Evolutionary conservation across 768 basidiomycete species (phyloP).

Genomic region (Boletellus sp.): DNA sequence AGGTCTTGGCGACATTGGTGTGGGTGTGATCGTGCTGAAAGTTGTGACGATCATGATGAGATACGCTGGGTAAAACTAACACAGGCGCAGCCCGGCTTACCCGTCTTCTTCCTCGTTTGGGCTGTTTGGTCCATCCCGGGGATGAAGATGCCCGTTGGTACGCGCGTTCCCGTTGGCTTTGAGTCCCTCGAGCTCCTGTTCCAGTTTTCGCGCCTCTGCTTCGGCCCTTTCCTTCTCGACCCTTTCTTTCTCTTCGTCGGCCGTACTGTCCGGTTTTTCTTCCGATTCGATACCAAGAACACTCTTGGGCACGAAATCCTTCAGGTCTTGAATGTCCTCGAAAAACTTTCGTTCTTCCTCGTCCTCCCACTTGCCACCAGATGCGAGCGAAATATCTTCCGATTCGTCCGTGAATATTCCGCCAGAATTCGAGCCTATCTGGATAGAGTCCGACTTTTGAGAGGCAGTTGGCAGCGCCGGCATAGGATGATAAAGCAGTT

Average conservation of each 20-base stretch:
- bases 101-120: conserved; percentile 30
- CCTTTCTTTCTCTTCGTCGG: conserved; percentile 43
- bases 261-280: conserved; percentile 37
- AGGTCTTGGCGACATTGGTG: conserved; percentile 63
- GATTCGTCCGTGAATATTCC: conserved; percentile 48
- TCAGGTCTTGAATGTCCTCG: conserved; percentile 88
- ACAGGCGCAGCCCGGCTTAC: conserved; percentile 14
- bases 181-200: conserved; percentile 72
- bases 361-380: conserved; percentile 94
- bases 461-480: conserved; percentile 81
- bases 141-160: conserved; percentile 19
- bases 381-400: conserved; percentile 47
- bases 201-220: conserved; percentile 67
- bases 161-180: conserved; percentile 33
- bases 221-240: conserved; percentile 55
- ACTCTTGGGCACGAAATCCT: conserved; percentile 86
- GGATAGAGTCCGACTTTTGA: conserved; percentile 77
- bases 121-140: conserved; percentile 8
- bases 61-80: conserved; percentile 7
- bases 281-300: conserved; percentile 68
- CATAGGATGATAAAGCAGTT: conserved; percentile 78
- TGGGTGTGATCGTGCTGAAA: conserved; percentile 52
- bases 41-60: conserved; percentile 40
- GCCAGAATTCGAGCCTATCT: conserved; percentile 54
- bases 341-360: conserved; percentile 94